Percentiles rank a stretch among this genome's conserved stretches.
These are phyloP conservation scores for Tolypocladium album DNA, from an alignment of 2,329 filamentous ascomycete genomes.

Conservation along the genomic window DNA sequence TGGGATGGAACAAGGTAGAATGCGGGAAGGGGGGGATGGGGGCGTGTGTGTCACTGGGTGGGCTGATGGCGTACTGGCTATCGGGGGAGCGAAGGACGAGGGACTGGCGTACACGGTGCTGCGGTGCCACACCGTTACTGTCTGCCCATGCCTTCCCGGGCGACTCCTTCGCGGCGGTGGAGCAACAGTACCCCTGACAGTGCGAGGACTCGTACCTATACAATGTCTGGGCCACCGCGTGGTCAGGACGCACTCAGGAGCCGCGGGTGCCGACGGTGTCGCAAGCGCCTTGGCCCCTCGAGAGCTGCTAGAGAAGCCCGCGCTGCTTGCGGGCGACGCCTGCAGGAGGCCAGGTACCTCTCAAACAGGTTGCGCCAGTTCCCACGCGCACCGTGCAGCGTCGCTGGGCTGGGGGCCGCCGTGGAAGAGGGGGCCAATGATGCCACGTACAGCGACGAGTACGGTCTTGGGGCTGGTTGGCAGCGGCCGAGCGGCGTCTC, in stretches of 20 bases:
- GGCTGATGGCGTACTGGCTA: slow-evolving; percentile 4
- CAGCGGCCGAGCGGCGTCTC: slow-evolving; percentile 3
- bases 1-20: slow-evolving; percentile 22
- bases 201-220: background rate
- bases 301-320: background rate
- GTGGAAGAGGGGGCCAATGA: background rate
- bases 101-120: background rate
- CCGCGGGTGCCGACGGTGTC: background rate
- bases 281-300: background rate
- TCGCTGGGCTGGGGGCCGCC: background rate
- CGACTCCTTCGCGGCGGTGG: background rate
- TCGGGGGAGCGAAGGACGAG: background rate
- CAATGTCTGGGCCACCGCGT: background rate
- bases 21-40: slow-evolving; percentile 13
- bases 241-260: background rate
- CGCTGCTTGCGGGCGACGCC: too few relatives aligned
- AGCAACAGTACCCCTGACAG: background rate
- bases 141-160: background rate
- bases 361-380: background rate
- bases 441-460: background rate
- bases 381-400: background rate
- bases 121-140: background rate
- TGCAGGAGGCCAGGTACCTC: too few relatives aligned
- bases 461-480: background rate
- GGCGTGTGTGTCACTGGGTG: slow-evolving; percentile 15